Percentiles rank a stretch among this genome's conserved stretches.
Evolutionary conservation across 148 eudicot genomes (phyloP).

Genomic region (Pharnaceum exiguum): DNA sequence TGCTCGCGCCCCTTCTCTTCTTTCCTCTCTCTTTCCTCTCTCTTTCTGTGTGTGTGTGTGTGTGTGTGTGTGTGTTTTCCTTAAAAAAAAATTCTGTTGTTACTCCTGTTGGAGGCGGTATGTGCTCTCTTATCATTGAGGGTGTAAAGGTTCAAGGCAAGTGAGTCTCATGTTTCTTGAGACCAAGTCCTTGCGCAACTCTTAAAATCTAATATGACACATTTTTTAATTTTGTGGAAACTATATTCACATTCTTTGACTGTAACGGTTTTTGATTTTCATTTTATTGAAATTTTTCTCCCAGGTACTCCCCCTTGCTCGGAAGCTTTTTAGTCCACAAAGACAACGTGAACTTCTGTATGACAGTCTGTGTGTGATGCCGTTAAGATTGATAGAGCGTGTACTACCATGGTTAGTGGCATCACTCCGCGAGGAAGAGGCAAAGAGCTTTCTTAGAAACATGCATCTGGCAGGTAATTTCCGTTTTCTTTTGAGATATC

Average conservation of each 20-base stretch:
- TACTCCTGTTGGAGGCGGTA: too few relatives aligned
- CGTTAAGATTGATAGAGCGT: slow-evolving; percentile 83
- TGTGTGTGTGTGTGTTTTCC: too few relatives aligned
- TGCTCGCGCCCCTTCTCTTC: too few relatives aligned
- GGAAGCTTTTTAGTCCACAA: slow-evolving; percentile 63
- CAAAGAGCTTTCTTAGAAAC: slow-evolving; percentile 63
- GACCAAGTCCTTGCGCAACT: too few relatives aligned
- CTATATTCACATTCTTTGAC: not conserved
- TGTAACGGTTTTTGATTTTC: not conserved
- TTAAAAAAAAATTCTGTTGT: too few relatives aligned
- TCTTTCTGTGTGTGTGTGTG: too few relatives aligned
- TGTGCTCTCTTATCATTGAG: too few relatives aligned
- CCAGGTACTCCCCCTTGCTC: slow-evolving; percentile 86
- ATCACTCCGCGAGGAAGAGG: slow-evolving; percentile 70
- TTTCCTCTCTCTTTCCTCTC: too few relatives aligned
- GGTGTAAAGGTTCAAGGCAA: too few relatives aligned
- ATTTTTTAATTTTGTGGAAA: too few relatives aligned
- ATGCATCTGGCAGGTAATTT: slow-evolving; percentile 87
- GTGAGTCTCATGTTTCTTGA: too few relatives aligned
- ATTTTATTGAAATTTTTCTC: not conserved
- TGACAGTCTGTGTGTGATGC: slow-evolving; percentile 92
- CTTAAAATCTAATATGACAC: too few relatives aligned
- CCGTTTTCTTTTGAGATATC: not conserved
- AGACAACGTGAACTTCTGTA: slow-evolving; percentile 83
- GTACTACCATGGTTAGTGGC: slow-evolving; percentile 95